phyloP scores from a whole-genome alignment of 1,284 basidiomycete species.

The Abortiporus biennis region DNA sequence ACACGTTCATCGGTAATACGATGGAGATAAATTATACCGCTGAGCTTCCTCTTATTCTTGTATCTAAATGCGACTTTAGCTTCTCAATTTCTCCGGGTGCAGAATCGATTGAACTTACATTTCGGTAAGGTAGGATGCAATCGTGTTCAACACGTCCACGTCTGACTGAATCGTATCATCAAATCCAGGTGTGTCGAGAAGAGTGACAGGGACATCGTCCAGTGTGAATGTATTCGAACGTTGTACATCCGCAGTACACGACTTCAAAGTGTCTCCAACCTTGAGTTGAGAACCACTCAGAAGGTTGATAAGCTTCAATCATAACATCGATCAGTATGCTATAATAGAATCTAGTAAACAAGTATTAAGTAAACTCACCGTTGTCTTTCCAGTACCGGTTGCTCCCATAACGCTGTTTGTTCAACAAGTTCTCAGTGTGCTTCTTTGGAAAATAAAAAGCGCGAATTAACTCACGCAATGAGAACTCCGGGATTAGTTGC shows the following conservation, averaged over 20 bases:
- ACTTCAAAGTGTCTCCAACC: conserved; percentile 12
- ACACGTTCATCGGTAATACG: conserved; percentile 46
- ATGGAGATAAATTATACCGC: conserved; percentile 51
- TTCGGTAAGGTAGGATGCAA: background rate
- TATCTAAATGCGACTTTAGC: conserved; percentile 24
- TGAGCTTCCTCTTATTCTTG: conserved; percentile 31
- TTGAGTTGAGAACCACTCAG: conserved; percentile 15
- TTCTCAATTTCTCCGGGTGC: background rate
- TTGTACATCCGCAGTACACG: conserved; percentile 14
- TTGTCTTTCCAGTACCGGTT: conserved; percentile 15
- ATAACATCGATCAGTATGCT: background rate
- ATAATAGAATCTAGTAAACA: background rate
- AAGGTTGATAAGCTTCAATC: conserved; percentile 16
- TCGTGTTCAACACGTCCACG: background rate
- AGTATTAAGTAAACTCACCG: conserved; percentile 6
- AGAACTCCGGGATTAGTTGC: too few relatives aligned
- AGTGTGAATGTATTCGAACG: conserved; percentile 13
- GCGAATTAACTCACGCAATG: too few relatives aligned
- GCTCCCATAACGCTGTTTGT: conserved; percentile 15
- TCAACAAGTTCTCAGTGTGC: too few relatives aligned
- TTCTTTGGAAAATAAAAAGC: too few relatives aligned
- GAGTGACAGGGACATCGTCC: conserved; percentile 18
- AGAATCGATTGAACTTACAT: conserved; percentile 1
- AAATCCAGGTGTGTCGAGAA: conserved; percentile 32
- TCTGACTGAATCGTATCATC: conserved; percentile 28